Percentiles rank a stretch among this genome's conserved stretches.
Evolutionary conservation across 139 green algal genomes (phyloP).

Genomic region (Chlorella sp.): DNA sequence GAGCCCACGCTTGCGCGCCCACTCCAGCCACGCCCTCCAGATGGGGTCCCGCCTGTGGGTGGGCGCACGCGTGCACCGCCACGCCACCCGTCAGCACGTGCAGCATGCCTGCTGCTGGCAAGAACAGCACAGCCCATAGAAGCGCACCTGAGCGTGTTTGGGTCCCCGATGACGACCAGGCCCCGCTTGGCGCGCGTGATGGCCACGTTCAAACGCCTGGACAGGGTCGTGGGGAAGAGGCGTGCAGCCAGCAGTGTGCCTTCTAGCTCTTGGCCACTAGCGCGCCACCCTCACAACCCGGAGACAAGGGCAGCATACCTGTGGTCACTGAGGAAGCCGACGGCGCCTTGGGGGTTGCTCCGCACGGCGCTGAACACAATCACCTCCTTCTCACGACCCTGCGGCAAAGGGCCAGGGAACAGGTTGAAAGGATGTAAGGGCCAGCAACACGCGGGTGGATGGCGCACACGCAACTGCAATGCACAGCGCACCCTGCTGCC

Average conservation of each 20-base stretch:
- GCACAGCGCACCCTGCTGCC: neutral
- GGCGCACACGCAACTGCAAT: neutral
- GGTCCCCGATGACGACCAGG: constrained; percentile 44
- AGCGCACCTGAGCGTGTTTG: constrained; percentile 27
- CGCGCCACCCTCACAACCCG: neutral
- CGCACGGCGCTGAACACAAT: constrained; percentile 86
- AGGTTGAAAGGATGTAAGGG: neutral
- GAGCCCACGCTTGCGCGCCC: constrained; percentile 1
- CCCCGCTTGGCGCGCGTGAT: constrained; percentile 70
- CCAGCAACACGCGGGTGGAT: neutral
- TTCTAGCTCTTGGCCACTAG: neutral
- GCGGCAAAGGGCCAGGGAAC: neutral
- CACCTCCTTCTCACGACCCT: constrained; percentile 86
- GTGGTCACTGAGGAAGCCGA: constrained; percentile 86
- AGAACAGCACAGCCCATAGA: neutral
- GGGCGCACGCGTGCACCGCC: neutral
- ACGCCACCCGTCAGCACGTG: neutral
- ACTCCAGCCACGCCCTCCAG: constrained; percentile 31
- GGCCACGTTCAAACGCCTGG: constrained; percentile 84
- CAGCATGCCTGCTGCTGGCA: neutral
- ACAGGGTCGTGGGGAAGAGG: neutral
- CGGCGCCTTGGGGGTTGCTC: constrained; percentile 46
- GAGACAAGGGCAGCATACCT: constrained; percentile 8
- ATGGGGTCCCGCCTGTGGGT: constrained; percentile 11
- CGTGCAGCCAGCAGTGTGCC: neutral